Percentiles rank a stretch among this genome's conserved stretches.
Evolutionary conservation across 176 grass and related monocot species (phyloP).

Genomic region (Hordeum marinum): DNA sequence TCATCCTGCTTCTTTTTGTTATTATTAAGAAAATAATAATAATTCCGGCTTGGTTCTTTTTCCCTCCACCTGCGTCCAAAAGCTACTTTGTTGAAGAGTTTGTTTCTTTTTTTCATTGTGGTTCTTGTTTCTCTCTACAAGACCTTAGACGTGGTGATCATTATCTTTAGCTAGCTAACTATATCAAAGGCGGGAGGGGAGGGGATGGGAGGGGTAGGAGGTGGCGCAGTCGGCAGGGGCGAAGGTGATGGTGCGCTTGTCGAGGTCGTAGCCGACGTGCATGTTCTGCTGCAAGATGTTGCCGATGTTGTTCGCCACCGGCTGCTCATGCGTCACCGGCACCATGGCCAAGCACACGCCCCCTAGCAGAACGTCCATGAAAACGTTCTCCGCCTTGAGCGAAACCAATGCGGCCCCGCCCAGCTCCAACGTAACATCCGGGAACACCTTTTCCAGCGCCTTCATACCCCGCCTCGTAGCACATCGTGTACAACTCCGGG

Average conservation of each 20-base stretch:
- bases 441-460: not conserved
- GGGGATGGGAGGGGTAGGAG: not conserved
- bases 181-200: not conserved
- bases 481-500: conserved; percentile 20
- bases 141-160: too few relatives aligned
- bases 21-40: too few relatives aligned
- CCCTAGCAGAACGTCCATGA: not conserved
- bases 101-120: too few relatives aligned
- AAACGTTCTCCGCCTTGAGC: conserved; percentile 36
- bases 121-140: too few relatives aligned
- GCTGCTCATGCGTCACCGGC: not conserved
- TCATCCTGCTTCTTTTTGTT: not conserved
- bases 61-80: too few relatives aligned
- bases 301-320: conserved; percentile 32
- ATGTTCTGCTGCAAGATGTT: conserved; percentile 58
- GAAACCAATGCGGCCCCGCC: conserved; percentile 11
- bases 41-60: too few relatives aligned
- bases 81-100: too few relatives aligned
- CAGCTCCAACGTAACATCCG: conserved; percentile 39
- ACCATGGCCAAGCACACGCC: conserved; percentile 35
- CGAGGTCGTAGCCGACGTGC: conserved; percentile 58
- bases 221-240: conserved; percentile 32
- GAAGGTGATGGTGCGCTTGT: conserved; percentile 35
- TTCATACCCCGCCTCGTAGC: conserved; percentile 34
- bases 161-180: not conserved